A percentile compares a stretch with the other conserved stretches of the same genome.
Conservation (phyloP, 1,139 yeast genomes). For the Blastobotrys malaysiensis region DNA sequence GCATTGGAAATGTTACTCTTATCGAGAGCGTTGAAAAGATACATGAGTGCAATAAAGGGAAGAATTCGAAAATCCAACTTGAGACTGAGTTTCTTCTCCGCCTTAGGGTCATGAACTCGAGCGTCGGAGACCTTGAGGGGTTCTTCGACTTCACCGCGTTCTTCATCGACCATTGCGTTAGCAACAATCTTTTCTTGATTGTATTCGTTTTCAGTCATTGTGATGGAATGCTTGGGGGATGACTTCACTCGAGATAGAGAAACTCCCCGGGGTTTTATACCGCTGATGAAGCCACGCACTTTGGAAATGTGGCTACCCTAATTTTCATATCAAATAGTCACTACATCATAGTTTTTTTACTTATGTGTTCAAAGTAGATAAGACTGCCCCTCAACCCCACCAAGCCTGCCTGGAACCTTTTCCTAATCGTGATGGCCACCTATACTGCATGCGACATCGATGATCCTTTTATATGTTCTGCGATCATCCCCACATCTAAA, state of each 20-base stretch:
- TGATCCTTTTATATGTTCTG: background rate
- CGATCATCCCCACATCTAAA: background rate
- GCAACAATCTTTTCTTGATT: background rate
- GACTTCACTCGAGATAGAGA: background rate
- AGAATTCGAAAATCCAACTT: slow-evolving; percentile 51
- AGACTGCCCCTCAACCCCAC: background rate
- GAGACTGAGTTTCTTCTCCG: slow-evolving; percentile 26
- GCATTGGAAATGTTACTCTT: slow-evolving; percentile 59
- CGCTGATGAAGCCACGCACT: background rate
- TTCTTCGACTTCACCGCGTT: background rate
- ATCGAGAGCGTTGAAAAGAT: slow-evolving; percentile 56
- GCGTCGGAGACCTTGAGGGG: slow-evolving; percentile 16
- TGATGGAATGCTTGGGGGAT: background rate
- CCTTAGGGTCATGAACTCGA: slow-evolving; percentile 19
- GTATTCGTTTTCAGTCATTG: background rate
- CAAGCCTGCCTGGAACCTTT: background rate
- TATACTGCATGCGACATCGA: background rate
- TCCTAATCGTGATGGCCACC: background rate
- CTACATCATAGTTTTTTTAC: background rate
- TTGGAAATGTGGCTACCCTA: background rate
- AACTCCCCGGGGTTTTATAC: background rate
- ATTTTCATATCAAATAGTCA: background rate
- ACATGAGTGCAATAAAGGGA: slow-evolving; percentile 52
- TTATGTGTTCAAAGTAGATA: too few species aligned
- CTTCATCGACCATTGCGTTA: background rate